Conservation (phyloP, 805 yeast genomes). For the Spathaspora gorwiae region DNA sequence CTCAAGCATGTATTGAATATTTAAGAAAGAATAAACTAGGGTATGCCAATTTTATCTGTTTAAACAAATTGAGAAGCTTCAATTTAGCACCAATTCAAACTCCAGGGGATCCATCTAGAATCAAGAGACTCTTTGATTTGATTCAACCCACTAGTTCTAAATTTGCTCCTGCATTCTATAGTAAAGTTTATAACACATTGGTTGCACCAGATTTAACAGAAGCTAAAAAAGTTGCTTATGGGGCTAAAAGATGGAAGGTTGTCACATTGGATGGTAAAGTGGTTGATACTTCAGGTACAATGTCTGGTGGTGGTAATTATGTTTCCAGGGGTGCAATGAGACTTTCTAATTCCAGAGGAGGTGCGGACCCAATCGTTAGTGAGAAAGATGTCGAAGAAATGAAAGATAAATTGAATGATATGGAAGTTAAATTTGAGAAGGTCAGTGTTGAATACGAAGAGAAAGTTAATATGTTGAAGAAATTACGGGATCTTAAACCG, state of each 20-base stretch:
- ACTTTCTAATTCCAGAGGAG: conserved; percentile 25
- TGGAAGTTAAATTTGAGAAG: conserved; percentile 50
- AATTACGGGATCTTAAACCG: conserved; percentile 63
- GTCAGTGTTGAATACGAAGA: conserved; percentile 49
- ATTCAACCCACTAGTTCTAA: conserved; percentile 61
- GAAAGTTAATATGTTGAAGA: conserved; percentile 57
- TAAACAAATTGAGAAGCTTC: conserved; percentile 66
- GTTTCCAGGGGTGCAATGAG: conserved; percentile 76
- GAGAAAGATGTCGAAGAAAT: conserved; percentile 50
- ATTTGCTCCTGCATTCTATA: conserved; percentile 84
- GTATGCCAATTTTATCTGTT: conserved; percentile 79
- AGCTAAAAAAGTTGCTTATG: conserved; percentile 87
- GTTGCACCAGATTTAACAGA: conserved; percentile 75
- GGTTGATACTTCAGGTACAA: conserved; percentile 89
- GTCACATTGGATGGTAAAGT: conserved; percentile 90
- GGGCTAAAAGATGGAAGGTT: conserved; percentile 73
- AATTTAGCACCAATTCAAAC: conserved; percentile 56
- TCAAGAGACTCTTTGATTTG: conserved; percentile 81
- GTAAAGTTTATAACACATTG: conserved; percentile 79
- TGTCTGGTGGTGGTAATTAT: conserved; percentile 91
- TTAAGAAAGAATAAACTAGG: conserved; percentile 81
- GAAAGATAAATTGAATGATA: conserved; percentile 45
- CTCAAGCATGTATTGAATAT: conserved; percentile 66
- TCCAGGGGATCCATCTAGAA: conserved; percentile 58
- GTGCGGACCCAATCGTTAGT: conserved; percentile 40